Conservation (phyloP, 805 yeast species). For the Candida ipomoeae region DNA sequence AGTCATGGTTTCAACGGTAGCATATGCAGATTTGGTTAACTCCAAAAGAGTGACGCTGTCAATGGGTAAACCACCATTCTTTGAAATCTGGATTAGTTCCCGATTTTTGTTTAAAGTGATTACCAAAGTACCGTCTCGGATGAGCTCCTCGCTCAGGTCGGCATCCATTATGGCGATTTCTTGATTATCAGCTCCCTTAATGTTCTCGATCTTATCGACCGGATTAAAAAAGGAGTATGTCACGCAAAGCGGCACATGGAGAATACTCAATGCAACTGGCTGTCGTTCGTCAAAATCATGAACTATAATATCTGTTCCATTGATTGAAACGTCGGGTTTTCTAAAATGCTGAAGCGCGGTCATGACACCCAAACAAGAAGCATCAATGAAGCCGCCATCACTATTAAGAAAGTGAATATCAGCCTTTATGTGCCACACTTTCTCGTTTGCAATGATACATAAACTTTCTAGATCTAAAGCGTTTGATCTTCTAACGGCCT, state of each 20-base stretch:
- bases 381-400: constrained; percentile 92
- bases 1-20: constrained; percentile 60
- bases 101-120: constrained; percentile 85
- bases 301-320: constrained; percentile 59
- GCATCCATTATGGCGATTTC: constrained; percentile 75
- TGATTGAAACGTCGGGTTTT: constrained; percentile 77
- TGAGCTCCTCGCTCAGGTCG: constrained; percentile 65
- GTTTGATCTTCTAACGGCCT: constrained; percentile 84
- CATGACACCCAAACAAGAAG: constrained; percentile 86
- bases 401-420: constrained; percentile 84
- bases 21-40: constrained; percentile 63
- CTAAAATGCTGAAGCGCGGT: constrained; percentile 78
- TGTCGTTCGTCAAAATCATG: constrained; percentile 75
- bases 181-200: constrained; percentile 58
- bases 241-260: constrained; percentile 87
- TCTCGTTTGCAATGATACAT: constrained; percentile 85
- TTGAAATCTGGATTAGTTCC: constrained; percentile 84
- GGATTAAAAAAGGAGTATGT: constrained; percentile 85
- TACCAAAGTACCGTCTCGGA: constrained; percentile 76
- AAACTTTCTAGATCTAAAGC: constrained; percentile 88
- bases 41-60: constrained; percentile 66
- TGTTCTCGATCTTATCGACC: constrained; percentile 56
- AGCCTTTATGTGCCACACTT: constrained; percentile 88
- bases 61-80: constrained; percentile 85
- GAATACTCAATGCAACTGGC: constrained; percentile 78